phyloP scores from a whole-genome alignment of 176 grass and related monocot genomes.

The Oryza rufipogon region DNA sequence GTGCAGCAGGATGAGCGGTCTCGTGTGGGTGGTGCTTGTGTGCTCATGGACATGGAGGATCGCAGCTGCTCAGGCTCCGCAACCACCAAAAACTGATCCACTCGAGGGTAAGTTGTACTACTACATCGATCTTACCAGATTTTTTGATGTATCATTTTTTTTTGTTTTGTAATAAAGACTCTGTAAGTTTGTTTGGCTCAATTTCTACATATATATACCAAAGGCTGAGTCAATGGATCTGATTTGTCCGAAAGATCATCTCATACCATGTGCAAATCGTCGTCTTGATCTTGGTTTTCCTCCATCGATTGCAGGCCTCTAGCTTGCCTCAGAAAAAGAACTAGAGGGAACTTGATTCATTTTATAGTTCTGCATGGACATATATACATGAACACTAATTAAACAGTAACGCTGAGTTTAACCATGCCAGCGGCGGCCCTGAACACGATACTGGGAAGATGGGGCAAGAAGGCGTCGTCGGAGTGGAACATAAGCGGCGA shows the following conservation, averaged over 20 bases:
- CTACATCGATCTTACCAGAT: no score
- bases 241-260: no score
- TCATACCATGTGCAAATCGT: not conserved
- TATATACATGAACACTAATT: not conserved
- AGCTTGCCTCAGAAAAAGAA: no score
- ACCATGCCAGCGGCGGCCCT: not conserved
- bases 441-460: not conserved
- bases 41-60: not conserved
- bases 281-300: not conserved
- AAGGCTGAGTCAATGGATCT: no score
- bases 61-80: not conserved
- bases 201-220: no score
- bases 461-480: not conserved
- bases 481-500: not conserved
- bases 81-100: not conserved
- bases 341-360: no score
- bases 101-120: not conserved
- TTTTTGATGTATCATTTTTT: no score
- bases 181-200: no score
- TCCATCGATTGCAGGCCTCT: not conserved
- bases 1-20: not conserved
- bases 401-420: not conserved
- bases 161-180: no score
- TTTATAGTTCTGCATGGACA: no score
- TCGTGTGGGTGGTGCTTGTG: not conserved